phyloP scores from a whole-genome alignment of 2,329 filamentous ascomycete genomes.

The Fusarium sp. region DNA sequence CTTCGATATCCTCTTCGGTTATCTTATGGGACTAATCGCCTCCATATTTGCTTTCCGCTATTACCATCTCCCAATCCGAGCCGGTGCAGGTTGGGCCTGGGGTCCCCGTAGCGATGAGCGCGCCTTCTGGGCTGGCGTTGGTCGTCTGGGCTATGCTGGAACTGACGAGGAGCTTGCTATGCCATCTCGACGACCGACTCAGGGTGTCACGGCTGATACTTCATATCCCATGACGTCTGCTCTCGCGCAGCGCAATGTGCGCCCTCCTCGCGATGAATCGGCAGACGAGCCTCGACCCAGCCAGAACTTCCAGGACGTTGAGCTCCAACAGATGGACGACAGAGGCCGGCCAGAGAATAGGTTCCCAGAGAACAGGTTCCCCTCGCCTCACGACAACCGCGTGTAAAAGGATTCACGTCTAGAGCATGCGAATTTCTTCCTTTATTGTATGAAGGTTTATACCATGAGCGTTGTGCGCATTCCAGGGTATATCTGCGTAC shows the following conservation, averaged over 20 bases:
- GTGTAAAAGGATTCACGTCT: constrained; percentile 13
- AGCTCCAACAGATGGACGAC: constrained; percentile 43
- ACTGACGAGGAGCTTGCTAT: constrained; percentile 48
- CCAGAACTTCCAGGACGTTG: constrained; percentile 49
- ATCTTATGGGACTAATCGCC: constrained; percentile 77
- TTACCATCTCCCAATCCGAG: constrained; percentile 82
- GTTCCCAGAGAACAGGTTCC: constrained; percentile 27
- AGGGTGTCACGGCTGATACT: constrained; percentile 44
- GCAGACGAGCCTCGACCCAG: constrained; percentile 15
- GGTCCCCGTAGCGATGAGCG: constrained; percentile 78
- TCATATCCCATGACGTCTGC: constrained; percentile 43
- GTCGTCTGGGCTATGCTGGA: constrained; percentile 67
- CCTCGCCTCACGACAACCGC: constrained; percentile 9
- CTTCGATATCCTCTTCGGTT: constrained; percentile 93
- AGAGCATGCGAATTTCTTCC: not conserved
- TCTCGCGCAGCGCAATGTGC: constrained; percentile 36
- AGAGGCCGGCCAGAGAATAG: constrained; percentile 27
- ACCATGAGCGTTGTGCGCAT: constrained; percentile 3
- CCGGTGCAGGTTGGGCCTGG: constrained; percentile 91
- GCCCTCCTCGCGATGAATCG: constrained; percentile 22
- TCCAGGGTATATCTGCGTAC: constrained; percentile 6
- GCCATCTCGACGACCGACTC: constrained; percentile 21
- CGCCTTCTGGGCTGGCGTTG: constrained; percentile 83
- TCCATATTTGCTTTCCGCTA: constrained; percentile 83
- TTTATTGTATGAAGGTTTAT: not conserved